Conservation (phyloP, 768 basidiomycete genomes). For the Lactifluus rugatus region DNA sequence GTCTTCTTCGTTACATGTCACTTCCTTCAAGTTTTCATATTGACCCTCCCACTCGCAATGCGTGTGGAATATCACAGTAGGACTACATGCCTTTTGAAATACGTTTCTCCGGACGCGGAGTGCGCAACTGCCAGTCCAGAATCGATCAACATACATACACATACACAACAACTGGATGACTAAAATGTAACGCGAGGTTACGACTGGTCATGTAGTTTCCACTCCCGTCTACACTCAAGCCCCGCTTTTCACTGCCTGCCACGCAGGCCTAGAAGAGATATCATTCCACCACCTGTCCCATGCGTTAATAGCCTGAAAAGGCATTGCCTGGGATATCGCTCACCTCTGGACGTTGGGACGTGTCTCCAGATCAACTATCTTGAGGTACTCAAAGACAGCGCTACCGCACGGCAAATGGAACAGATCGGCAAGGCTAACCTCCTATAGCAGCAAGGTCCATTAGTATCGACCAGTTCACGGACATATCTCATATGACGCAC, state of each 20-base stretch:
- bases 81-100: no score
- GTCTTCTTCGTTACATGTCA: no score
- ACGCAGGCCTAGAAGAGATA: not conserved
- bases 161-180: no score
- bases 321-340: not conserved
- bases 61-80: no score
- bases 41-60: no score
- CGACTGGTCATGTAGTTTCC: not conserved
- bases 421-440: conserved; percentile 8
- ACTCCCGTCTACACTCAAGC: conserved; percentile 2
- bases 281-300: conserved; percentile 13
- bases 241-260: conserved; percentile 8
- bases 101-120: no score
- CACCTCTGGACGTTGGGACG: conserved; percentile 8
- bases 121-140: no score
- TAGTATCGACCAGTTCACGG: not conserved
- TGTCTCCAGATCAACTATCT: not conserved
- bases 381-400: not conserved
- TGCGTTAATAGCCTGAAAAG: not conserved
- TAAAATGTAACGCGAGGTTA: no score
- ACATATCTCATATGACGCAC: not conserved
- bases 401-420: conserved; percentile 1
- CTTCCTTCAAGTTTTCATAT: no score
- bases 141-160: no score
- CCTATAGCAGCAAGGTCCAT: not conserved